phyloP scores from a whole-genome alignment of 441 rosid species.

The Manihot esculenta region DNA sequence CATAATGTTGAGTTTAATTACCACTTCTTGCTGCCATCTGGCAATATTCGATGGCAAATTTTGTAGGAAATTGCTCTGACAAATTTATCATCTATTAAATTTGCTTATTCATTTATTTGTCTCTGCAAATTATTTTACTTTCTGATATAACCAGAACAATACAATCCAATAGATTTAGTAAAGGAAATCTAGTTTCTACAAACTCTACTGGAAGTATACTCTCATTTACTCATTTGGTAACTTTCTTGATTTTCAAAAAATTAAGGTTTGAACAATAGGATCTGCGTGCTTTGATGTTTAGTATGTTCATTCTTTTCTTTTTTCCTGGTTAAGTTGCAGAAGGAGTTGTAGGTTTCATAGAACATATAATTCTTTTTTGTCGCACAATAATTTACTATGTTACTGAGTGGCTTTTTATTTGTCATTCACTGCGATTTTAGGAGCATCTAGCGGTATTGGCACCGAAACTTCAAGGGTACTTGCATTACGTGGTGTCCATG shows the following conservation, averaged over 20 bases:
- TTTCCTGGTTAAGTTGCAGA: background rate
- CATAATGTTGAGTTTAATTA: background rate
- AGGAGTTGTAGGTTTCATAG: background rate
- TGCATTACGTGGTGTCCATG: slow-evolving; percentile 64
- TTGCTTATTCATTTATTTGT: background rate
- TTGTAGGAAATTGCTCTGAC: background rate
- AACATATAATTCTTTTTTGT: background rate
- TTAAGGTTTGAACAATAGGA: background rate
- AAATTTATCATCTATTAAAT: background rate
- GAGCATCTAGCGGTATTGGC: slow-evolving; percentile 78
- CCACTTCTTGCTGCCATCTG: background rate
- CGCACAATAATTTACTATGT: background rate
- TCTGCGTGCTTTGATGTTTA: background rate
- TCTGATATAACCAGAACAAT: slow-evolving; percentile 2
- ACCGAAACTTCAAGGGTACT: slow-evolving; percentile 65
- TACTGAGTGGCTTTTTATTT: background rate
- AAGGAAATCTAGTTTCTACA: background rate
- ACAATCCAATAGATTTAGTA: background rate
- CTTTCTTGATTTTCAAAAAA: background rate
- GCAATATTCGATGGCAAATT: background rate
- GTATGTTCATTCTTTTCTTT: background rate
- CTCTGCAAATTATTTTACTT: too few species aligned
- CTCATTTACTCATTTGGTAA: background rate
- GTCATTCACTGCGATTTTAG: slow-evolving; percentile 25
- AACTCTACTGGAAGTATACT: background rate